A percentile compares a stretch with the other conserved stretches of the same genome.
phyloP scores from a whole-genome alignment of 495 filamentous ascomycete species.

The Lasiosphaeria hispida region DNA sequence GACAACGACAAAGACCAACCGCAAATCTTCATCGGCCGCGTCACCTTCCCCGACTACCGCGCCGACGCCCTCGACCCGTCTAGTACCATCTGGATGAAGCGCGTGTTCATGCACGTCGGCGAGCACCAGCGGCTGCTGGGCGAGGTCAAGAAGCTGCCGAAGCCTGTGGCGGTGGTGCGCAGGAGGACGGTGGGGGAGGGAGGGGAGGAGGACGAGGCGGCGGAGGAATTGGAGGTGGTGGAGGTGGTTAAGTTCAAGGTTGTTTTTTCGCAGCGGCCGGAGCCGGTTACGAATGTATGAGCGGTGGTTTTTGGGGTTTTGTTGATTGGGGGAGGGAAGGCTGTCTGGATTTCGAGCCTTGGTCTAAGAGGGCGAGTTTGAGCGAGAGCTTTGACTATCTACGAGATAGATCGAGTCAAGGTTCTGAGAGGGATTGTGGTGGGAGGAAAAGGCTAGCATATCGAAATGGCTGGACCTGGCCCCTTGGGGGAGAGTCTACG shows the following conservation, averaged over 20 bases:
- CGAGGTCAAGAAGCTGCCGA: slow-evolving; percentile 80
- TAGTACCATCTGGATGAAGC: slow-evolving; percentile 76
- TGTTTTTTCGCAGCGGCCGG: slow-evolving; percentile 80
- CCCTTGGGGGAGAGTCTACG: too few species aligned
- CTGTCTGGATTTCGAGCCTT: neutral
- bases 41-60: slow-evolving; percentile 75
- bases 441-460: too few species aligned
- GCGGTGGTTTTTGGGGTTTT: too few species aligned
- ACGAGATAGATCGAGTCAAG: neutral
- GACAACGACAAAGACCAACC: slow-evolving; percentile 7
- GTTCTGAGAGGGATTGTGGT: too few species aligned
- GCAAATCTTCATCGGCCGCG: slow-evolving; percentile 61
- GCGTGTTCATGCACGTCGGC: slow-evolving; percentile 82
- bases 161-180: slow-evolving; percentile 74
- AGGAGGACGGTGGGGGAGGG: slow-evolving; percentile 37
- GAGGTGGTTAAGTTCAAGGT: slow-evolving; percentile 90
- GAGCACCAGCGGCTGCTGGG: slow-evolving; percentile 86
- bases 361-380: neutral
- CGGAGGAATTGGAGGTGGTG: slow-evolving; percentile 58
- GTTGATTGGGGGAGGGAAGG: too few species aligned
- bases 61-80: slow-evolving; percentile 42
- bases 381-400: neutral
- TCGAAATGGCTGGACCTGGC: too few species aligned
- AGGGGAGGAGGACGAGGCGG: slow-evolving; percentile 23
- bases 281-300: slow-evolving; percentile 64